Evolutionary conservation across 768 basidiomycete genomes (phyloP), one percentile per base, ranked within the genome.

Genomic region (Tulasnella sp.): DNA sequence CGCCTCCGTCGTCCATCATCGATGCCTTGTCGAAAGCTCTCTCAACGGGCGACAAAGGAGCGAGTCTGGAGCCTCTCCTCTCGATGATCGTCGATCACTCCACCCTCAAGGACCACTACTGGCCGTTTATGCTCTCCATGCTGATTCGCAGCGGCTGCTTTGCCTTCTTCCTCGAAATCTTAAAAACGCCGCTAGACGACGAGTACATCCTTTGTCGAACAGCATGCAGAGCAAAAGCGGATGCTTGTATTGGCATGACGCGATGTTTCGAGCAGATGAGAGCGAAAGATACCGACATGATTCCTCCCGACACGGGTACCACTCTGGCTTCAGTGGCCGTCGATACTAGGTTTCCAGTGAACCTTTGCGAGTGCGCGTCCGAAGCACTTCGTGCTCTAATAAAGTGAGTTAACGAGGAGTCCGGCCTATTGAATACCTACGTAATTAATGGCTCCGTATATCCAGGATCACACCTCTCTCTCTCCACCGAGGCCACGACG

Each of bases 231-330:
- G 70, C 70, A 29, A 39, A 36, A 71, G 38, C 38, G 6, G 37
- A 71, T 25, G 70, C 34, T 42, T 38, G 25, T 17, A 40, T 42
- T 15, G 38, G 34, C 3, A 3, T 71, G 11, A 38, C 42, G 38
- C 70, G 38, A 12, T 71, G 70, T 40, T 39, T 71, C n/a, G 70
- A 71, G 70, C 31, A 71, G 38, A 71, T 71, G 70, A n/a, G 25
- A 71, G 38, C n/a, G 37, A 71, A 40, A 19, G 70, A 71, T 19
- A 37, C 38, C 70, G 38, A 40, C 5, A 22, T 15, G 17, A n/a
- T 52, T n/a, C 49, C 49, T 19, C 14, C 49, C 4, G n/a, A 52
- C 19, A 52, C n/a, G 7, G 49, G n/a, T 52, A 19, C n/a, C 6
- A 52, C 19, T 4, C 49, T 52, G 9, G n/a, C 4, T 5, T n/a